Conservation (phyloP, 768 basidiomycete species). For the Amanita phalloides region DNA sequence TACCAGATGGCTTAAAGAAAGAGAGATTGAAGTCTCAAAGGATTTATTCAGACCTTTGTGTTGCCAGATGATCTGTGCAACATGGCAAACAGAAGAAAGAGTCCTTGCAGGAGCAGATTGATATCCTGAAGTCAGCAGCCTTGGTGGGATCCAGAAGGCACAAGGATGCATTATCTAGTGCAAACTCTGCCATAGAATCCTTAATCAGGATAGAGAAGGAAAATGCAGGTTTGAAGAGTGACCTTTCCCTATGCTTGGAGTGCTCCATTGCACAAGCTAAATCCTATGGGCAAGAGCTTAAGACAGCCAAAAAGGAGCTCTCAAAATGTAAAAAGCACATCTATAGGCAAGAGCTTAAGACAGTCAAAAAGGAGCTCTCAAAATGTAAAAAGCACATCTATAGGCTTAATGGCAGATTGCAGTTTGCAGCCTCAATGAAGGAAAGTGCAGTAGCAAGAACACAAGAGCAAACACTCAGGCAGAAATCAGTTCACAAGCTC, state of each 20-base stretch:
- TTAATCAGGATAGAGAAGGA: background rate
- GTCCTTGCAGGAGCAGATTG: background rate
- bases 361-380: background rate
- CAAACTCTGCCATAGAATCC: background rate
- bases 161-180: background rate
- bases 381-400: background rate
- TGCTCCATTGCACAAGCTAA: background rate
- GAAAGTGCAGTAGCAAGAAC: background rate
- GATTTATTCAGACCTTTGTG: background rate
- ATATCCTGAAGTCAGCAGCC: background rate
- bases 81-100: background rate
- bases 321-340: too few relatives aligned
- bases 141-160: background rate
- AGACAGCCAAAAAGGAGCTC: too few relatives aligned
- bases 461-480: constrained; percentile 2
- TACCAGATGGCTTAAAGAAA: background rate
- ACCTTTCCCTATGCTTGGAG: background rate
- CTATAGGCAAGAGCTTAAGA: too few relatives aligned
- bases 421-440: background rate
- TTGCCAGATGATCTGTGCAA: background rate
- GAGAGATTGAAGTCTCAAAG: background rate
- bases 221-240: background rate
- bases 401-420: background rate
- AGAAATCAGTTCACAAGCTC: constrained; percentile 8
- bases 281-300: background rate